Evolutionary conservation across 2,329 filamentous ascomycete species (phyloP).

Genomic region (Sarocladiaceae sp.): DNA sequence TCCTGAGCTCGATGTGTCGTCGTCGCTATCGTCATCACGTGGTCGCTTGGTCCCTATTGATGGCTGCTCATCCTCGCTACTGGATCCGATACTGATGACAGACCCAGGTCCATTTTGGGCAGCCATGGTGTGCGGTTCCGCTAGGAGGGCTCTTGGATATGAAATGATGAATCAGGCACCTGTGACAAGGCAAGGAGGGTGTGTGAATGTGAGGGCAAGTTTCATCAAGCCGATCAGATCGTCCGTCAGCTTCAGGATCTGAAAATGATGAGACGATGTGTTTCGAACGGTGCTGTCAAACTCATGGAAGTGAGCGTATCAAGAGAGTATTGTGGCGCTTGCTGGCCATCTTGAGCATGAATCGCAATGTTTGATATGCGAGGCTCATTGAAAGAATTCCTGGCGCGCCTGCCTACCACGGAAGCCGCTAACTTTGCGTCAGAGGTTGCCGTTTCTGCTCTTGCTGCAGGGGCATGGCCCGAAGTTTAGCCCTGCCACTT

Average conservation of each 20-base stretch:
- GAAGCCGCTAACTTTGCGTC: not conserved
- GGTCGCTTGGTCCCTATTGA: conserved; percentile 21
- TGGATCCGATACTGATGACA: conserved; percentile 19
- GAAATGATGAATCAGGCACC: not conserved
- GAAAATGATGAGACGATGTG: too few relatives aligned
- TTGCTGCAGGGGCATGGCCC: too few relatives aligned
- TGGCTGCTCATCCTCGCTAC: conserved; percentile 17
- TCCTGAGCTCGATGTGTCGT: conserved; percentile 11
- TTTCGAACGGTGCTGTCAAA: too few relatives aligned
- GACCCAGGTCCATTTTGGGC: conserved; percentile 14
- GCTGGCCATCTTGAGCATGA: not conserved
- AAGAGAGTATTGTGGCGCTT: too few relatives aligned
- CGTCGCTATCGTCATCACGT: conserved; percentile 17
- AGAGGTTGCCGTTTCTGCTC: not conserved
- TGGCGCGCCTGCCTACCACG: conserved; percentile 1
- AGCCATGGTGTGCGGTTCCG: conserved; percentile 13
- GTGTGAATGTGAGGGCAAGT: conserved; percentile 1
- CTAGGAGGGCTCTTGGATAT: not conserved
- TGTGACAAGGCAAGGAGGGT: not conserved
- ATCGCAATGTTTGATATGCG: not conserved
- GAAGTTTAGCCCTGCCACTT: too few relatives aligned
- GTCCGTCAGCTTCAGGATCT: too few relatives aligned
- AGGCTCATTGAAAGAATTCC: not conserved
- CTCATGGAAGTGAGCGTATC: too few relatives aligned
- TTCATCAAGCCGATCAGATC: too few relatives aligned